Conservation (phyloP, 2,329 filamentous ascomycete genomes). For the Fonsecaea erecta region DNA sequence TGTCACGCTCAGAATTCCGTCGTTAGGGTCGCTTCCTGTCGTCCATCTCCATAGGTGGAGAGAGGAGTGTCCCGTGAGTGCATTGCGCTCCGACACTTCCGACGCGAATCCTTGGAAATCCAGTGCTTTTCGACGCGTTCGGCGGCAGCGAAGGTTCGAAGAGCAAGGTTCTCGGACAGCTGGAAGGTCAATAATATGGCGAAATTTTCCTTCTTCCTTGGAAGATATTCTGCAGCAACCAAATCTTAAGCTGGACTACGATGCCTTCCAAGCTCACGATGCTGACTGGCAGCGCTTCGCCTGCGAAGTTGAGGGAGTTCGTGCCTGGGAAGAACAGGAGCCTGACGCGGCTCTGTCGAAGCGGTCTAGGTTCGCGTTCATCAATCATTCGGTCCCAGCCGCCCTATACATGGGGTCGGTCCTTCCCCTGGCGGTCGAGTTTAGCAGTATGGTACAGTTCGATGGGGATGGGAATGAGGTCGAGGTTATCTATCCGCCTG, state of each 20-base stretch:
- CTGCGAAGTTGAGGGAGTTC: constrained; percentile 55
- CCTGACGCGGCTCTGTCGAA: constrained; percentile 4
- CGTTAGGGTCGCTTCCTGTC: constrained; percentile 26
- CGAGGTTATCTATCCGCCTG: constrained; percentile 23
- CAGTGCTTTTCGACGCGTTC: background rate
- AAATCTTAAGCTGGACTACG: constrained; percentile 15
- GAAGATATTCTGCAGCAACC: constrained; percentile 23
- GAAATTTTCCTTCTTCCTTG: constrained; percentile 28
- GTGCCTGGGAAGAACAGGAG: constrained; percentile 50
- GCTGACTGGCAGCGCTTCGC: constrained; percentile 30
- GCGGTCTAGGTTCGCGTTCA: constrained; percentile 28
- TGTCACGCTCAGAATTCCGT: constrained; percentile 34
- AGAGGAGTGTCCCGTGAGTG: constrained; percentile 18
- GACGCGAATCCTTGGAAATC: constrained; percentile 9
- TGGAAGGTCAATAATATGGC: constrained; percentile 22
- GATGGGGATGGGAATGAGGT: constrained; percentile 16
- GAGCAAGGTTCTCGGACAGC: background rate
- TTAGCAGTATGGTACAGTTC: constrained; percentile 25
- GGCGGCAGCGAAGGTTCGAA: constrained; percentile 5
- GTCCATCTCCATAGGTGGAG: constrained; percentile 28
- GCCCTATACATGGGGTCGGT: constrained; percentile 17
- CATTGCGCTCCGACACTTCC: constrained; percentile 20
- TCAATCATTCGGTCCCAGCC: constrained; percentile 33
- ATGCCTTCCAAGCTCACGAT: constrained; percentile 20
- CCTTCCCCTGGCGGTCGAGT: background rate